Base-by-base conservation (phyloP, 441 rosid genomes). In the Corymbia calophylla region DNA sequence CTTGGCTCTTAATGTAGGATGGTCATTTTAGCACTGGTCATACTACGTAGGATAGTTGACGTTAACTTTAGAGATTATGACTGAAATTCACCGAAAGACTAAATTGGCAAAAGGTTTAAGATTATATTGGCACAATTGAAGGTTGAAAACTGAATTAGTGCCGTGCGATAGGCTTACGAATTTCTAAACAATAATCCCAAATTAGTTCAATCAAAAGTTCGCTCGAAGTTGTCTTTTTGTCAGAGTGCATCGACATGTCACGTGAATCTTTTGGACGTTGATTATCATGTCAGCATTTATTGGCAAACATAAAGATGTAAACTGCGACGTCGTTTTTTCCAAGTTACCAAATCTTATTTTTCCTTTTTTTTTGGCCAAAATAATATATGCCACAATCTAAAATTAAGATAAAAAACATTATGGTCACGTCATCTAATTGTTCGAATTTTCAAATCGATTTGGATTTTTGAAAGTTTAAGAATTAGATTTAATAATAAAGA, bases 1-100 rank as follows among this genome's bases (percentile, higher is more conserved):
- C 32, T 62, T 14, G 1, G 3, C 68, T 6, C 77, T 17, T 68
- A 19, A 68, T 5, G 9, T 68, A 32, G 23, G 16, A 62, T 1
- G 2, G 4, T 17, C 31, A 13, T 31, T 62, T 62, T 3, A 62
- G 7, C 16, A 2, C 2, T 6, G 2, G 17, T 23, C 68, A 62
- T 62, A 12, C 17, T 2, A 62, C 2, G 2, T 62, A 12, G 3
- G 68, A 64, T 1, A 4, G 4, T 2, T 14, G 18, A 8, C 2
- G 9, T n/a, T 1, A 2, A 64, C 70, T 64, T 29, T 3, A n/a
- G 7, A 1, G 9, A n/a, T 64, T n/a, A 7, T 0, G 9, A 5
- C 18, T 1, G 7, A n/a, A n/a, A 64, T 64, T 64, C 0, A 64
- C n/a, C 9, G 5, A 8, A 64, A 64, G 32, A 64, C 9, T 64